phyloP scores from a whole-genome alignment of 73 alveolate genomes.

The Paramecium octaurelia region DNA sequence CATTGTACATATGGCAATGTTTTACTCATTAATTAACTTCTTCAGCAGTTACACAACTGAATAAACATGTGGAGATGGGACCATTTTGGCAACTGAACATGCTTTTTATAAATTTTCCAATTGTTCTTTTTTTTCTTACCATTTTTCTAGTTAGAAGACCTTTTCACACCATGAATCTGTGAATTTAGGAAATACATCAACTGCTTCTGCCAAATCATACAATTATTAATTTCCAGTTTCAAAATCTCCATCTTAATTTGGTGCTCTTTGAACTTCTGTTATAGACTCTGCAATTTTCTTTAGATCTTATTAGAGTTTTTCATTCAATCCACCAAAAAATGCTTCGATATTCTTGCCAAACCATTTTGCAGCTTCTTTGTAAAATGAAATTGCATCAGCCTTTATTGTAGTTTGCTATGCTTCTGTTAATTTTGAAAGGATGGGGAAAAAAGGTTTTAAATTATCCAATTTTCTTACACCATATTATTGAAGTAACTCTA shows the following conservation, averaged over 20 bases:
- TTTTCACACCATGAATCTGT: conserved; percentile 12
- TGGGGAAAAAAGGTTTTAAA: conserved; percentile 20
- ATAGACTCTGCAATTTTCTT: neutral
- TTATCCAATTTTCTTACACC: neutral
- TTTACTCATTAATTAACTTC: neutral
- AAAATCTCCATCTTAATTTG: neutral
- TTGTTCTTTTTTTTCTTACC: conserved; percentile 20
- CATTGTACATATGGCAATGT: neutral
- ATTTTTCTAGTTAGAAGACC: neutral
- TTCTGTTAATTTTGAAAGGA: neutral
- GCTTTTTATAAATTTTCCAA: neutral
- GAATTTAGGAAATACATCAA: neutral
- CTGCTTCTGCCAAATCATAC: conserved; percentile 24
- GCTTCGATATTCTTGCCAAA: neutral
- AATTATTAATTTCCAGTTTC: neutral
- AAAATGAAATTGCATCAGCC: neutral
- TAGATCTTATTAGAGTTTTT: neutral
- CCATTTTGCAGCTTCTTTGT: conserved; percentile 5
- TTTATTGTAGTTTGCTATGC: neutral
- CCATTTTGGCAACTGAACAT: neutral
- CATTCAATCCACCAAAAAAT: neutral
- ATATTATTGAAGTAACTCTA: neutral
- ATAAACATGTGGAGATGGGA: neutral
- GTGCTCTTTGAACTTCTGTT: neutral
- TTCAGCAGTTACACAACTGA: neutral